These are phyloP conservation scores for Ogataea paraovalis DNA, from an alignment of 805 yeast species.

Conservation along the genomic window DNA sequence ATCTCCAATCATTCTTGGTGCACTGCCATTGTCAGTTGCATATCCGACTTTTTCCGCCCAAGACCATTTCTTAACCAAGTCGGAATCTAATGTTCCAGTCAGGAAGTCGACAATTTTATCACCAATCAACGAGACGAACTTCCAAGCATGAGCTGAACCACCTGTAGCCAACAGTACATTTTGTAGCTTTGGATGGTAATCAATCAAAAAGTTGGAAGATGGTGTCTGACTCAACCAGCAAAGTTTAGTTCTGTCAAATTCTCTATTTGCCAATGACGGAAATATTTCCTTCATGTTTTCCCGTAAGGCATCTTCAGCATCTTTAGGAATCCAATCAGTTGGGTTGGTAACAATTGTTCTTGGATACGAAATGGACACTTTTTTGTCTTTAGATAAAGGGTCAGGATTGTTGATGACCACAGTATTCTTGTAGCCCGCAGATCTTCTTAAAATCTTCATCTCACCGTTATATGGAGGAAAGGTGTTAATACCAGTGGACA, in stretches of 20 bases:
- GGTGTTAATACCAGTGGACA: conserved; percentile 26
- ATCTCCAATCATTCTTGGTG: conserved; percentile 26
- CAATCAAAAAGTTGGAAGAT: conserved; percentile 22
- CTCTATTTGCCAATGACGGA: conserved; percentile 20
- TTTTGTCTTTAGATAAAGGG: conserved; percentile 6
- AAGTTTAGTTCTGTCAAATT: conserved; percentile 24
- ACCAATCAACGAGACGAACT: conserved; percentile 25
- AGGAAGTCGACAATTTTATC: conserved; percentile 24
- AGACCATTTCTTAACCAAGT: conserved; percentile 18
- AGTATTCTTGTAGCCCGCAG: conserved; percentile 26
- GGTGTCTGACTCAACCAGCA: conserved; percentile 28
- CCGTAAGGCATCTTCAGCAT: conserved; percentile 21
- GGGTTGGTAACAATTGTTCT: conserved; percentile 20
- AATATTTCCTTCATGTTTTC: conserved; percentile 21
- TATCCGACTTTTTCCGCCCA: conserved; percentile 17
- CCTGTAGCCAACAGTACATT: conserved; percentile 25
- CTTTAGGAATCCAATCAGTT: conserved; percentile 24
- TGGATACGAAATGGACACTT: conserved; percentile 20
- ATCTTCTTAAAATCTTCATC: conserved; percentile 23
- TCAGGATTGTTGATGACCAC: conserved; percentile 14
- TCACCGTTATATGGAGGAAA: conserved; percentile 28
- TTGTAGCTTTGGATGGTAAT: conserved; percentile 19
- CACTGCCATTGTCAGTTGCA: conserved; percentile 19
- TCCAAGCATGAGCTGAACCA: conserved; percentile 29
- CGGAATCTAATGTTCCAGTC: conserved; percentile 16